These are phyloP conservation scores for Alternaria panax DNA, from an alignment of 2,329 filamentous ascomycete species.

Conservation along the genomic window DNA sequence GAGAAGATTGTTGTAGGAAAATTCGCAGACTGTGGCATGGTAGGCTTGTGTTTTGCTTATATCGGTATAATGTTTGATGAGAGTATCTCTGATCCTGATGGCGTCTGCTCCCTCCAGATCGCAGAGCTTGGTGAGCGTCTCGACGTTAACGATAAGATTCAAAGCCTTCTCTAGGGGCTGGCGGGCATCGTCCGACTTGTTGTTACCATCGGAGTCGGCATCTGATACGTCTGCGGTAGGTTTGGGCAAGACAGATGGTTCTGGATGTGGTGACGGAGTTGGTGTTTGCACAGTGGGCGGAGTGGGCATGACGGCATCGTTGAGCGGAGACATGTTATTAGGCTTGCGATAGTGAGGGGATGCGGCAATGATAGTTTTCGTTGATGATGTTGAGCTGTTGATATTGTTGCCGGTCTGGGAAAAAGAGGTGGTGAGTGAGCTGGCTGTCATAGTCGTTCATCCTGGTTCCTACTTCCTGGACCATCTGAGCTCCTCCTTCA, in stretches of 20 bases:
- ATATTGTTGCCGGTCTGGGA: neutral
- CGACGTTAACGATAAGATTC: neutral
- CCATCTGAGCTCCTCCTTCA: neutral
- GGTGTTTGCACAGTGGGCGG: neutral
- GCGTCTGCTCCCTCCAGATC: neutral
- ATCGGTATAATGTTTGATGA: neutral
- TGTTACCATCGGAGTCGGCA: neutral
- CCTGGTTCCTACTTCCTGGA: neutral
- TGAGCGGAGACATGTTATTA: neutral
- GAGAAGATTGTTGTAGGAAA: neutral
- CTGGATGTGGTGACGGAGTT: neutral
- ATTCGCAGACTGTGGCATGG: neutral
- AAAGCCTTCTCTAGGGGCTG: neutral
- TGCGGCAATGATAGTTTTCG: neutral
- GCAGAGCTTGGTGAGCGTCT: constrained; percentile 1
- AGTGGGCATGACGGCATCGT: neutral
- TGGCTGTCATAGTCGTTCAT: neutral
- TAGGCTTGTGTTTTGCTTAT: neutral
- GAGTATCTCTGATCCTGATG: neutral
- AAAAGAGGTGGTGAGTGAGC: neutral
- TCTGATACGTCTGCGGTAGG: neutral
- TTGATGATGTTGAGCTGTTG: neutral
- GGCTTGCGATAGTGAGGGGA: neutral
- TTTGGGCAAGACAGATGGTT: neutral
- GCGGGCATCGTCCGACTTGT: neutral